Evolutionary conservation across 352 stramenopile species (phyloP).

Genomic region (Phytophthora crassamura): DNA sequence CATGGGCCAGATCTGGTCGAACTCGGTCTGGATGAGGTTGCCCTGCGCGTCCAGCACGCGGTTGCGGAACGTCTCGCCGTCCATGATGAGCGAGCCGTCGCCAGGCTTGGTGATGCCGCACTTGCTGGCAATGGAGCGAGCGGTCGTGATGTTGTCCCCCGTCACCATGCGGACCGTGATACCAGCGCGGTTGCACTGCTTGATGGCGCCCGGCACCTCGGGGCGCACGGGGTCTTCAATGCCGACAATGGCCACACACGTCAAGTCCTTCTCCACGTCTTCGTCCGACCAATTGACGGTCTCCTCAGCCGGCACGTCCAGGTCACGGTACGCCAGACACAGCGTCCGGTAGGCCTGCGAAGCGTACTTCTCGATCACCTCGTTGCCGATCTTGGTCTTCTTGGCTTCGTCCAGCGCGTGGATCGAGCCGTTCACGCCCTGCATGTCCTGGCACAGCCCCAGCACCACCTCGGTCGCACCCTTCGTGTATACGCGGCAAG

Average conservation of each 20-base stretch:
- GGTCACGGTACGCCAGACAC: slow-evolving; percentile 81
- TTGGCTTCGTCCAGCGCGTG: slow-evolving; percentile 31
- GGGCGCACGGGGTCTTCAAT: slow-evolving; percentile 62
- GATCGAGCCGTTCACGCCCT: slow-evolving; percentile 51
- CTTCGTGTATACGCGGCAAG: slow-evolving; percentile 67
- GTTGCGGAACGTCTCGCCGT: slow-evolving; percentile 51
- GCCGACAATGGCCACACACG: slow-evolving; percentile 54
- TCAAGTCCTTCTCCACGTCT: slow-evolving; percentile 66
- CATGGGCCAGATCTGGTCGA: slow-evolving; percentile 69
- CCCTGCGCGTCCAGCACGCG: slow-evolving; percentile 51
- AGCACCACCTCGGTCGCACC: slow-evolving; percentile 67
- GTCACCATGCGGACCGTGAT: slow-evolving; percentile 70
- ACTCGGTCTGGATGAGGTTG: slow-evolving; percentile 58
- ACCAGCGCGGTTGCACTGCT: slow-evolving; percentile 50
- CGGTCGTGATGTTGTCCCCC: slow-evolving; percentile 64
- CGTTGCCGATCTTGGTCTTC: slow-evolving; percentile 44
- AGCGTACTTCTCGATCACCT: slow-evolving; percentile 84
- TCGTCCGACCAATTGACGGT: slow-evolving; percentile 54
- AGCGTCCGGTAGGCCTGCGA: slow-evolving; percentile 76
- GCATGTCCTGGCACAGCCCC: slow-evolving; percentile 52
- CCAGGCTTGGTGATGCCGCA: slow-evolving; percentile 44
- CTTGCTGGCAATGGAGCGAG: slow-evolving; percentile 49
- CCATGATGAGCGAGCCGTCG: slow-evolving; percentile 58
- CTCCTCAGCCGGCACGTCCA: slow-evolving; percentile 49
- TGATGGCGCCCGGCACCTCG: slow-evolving; percentile 54